Conservation (phyloP, 2,329 filamentous ascomycete genomes). For the Apiospora sp. region DNA sequence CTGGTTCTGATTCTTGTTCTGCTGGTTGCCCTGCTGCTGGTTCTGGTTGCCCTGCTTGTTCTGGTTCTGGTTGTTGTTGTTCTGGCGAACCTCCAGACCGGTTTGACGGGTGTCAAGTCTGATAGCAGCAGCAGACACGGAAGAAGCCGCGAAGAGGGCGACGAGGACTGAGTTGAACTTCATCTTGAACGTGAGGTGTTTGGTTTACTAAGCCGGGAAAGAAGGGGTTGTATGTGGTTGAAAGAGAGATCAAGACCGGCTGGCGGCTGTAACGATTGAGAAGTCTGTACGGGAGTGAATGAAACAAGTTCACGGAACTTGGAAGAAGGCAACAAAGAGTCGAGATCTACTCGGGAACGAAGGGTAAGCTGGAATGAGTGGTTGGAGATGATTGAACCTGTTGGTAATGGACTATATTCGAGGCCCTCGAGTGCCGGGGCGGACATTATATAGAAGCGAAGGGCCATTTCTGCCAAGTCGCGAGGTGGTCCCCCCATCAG, state of each 20-base stretch:
- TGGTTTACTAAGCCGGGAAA: neutral
- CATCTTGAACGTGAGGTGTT: conserved; percentile 30
- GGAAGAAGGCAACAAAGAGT: conserved; percentile 14
- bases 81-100: conserved; percentile 26
- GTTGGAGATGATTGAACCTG: conserved; percentile 6
- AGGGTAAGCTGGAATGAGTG: conserved; percentile 17
- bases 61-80: conserved; percentile 23
- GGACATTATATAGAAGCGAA: conserved; percentile 3
- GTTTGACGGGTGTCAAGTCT: conserved; percentile 26
- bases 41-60: conserved; percentile 19
- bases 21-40: conserved; percentile 13
- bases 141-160: conserved; percentile 32
- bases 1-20: conserved; percentile 6
- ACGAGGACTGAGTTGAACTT: conserved; percentile 34
- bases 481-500: neutral
- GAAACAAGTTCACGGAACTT: conserved; percentile 35
- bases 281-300: conserved; percentile 29
- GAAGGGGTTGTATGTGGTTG: neutral
- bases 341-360: conserved; percentile 26
- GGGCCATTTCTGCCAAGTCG: neutral
- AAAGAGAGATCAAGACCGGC: conserved; percentile 24
- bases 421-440: neutral
- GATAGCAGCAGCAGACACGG: conserved; percentile 28
- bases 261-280: conserved; percentile 21
- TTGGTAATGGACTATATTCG: neutral